Evolutionary conservation across 2,329 filamentous ascomycete genomes (phyloP), one percentile per base, ranked within the genome.

Genomic region (Trichoderma aggressivum): DNA sequence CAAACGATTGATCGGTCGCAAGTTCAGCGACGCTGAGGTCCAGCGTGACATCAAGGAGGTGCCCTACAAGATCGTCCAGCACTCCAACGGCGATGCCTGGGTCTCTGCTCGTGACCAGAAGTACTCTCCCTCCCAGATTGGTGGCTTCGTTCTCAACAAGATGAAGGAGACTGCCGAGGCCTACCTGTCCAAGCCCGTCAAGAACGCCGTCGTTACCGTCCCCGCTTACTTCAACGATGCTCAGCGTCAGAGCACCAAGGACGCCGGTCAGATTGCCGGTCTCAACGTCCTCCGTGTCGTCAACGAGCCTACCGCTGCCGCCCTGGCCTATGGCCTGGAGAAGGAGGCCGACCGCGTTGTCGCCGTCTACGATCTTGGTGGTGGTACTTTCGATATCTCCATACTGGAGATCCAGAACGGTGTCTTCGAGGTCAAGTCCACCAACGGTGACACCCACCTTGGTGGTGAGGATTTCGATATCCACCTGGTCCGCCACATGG

Each of bases 391-490:
- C 85, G 95, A 98, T 94, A 97, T 98, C 84, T 98, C 94, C 74
- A 91, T 98, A 74, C 91, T 98, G 18, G 94, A 97, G 86, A 98
- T 98, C 81, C 94, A 97, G 86, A 94, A 94, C 84, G 95, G 95
- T 83, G 94, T 98, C 70, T 98, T 98, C 83, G 95, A 98, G 87
- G 95, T 98, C 84, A 98, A 98, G 90, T 97, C 95, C 21, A 98
- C 95, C 86, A 97, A 97, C 84, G 95, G 95, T 90, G 95, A 98
- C 83, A 98, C 95, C 75, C 95, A 98, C 84, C 90, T 98, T 77
- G 95, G 95, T 90, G 95, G 95, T 86, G 95, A 98, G 84, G 95
- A 98, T 84, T 98, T 98, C 80, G 95, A 98, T 81, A 98, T 97
- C 80, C 90, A 89, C 79, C 91, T 98, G 71, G 95, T 98, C 80